A percentile compares a stretch with the other conserved stretches of the same genome.
Conservation (phyloP, 768 basidiomycete species). For the Auriscalpium orientale region DNA sequence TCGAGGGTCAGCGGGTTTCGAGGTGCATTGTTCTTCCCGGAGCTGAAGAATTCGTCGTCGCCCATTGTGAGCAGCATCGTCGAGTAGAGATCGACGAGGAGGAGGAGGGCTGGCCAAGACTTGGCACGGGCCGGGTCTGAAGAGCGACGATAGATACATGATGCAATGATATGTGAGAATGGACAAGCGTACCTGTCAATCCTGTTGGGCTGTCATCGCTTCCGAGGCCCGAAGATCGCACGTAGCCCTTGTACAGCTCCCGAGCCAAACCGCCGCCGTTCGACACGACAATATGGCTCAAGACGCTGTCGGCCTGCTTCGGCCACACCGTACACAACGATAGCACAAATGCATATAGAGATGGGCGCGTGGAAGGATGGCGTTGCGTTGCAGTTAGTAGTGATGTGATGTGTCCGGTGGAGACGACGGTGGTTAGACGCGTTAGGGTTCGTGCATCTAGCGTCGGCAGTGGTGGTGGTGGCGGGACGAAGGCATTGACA, state of each 20-base stretch:
- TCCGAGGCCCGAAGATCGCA: slow-evolving; percentile 56
- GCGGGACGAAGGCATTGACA: slow-evolving; percentile 28
- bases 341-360: slow-evolving; percentile 52
- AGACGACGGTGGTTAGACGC: slow-evolving; percentile 52
- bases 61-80: slow-evolving; percentile 86
- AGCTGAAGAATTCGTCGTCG: slow-evolving; percentile 92
- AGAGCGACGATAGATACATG: slow-evolving; percentile 1
- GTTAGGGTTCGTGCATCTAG: slow-evolving; percentile 55
- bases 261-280: slow-evolving; percentile 59
- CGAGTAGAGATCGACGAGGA: slow-evolving; percentile 75
- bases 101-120: slow-evolving; percentile 63
- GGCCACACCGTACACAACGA: slow-evolving; percentile 58
- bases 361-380: slow-evolving; percentile 31
- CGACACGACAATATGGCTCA: slow-evolving; percentile 44
- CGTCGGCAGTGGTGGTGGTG: slow-evolving; percentile 25
- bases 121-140: slow-evolving; percentile 37
- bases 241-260: slow-evolving; percentile 64
- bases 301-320: slow-evolving; percentile 44
- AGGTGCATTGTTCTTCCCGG: slow-evolving; percentile 14
- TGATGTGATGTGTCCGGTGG: slow-evolving; percentile 43
- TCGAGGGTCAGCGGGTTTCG: slow-evolving; percentile 77
- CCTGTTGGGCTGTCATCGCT: slow-evolving; percentile 37
- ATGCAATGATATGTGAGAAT: background rate
- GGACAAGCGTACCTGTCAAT: slow-evolving; percentile 31
- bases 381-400: slow-evolving; percentile 41